Evolutionary conservation across 345 rosid species (phyloP).

Genomic region (Chamaenerion angustifolium): DNA sequence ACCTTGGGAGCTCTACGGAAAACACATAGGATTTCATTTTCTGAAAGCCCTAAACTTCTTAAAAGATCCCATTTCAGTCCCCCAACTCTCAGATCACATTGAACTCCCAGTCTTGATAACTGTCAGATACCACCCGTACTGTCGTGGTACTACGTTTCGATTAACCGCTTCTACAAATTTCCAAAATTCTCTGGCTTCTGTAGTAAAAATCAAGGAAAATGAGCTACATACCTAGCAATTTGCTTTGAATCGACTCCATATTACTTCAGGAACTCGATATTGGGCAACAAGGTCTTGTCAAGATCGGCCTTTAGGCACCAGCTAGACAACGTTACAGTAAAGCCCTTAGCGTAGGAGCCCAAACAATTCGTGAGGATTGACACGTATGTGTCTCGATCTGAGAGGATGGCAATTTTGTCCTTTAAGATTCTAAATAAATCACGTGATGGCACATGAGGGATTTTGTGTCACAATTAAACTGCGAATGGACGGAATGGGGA

Average conservation of each 20-base stretch:
- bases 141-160: neutral
- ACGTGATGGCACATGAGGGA: too few species aligned
- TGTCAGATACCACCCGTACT: neutral
- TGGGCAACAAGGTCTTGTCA: neutral
- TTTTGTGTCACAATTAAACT: too few species aligned
- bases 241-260: neutral
- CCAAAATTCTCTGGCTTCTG: slow-evolving; percentile 1
- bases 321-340: neutral
- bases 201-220: neutral
- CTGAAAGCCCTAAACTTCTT: slow-evolving; percentile 1
- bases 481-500: too few species aligned
- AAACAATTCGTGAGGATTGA: neutral
- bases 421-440: too few species aligned
- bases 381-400: too few species aligned
- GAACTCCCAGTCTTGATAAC: neutral
- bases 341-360: neutral
- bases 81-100: neutral
- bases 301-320: neutral
- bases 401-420: too few species aligned
- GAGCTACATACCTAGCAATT: neutral
- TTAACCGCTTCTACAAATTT: neutral
- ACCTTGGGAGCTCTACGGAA: neutral
- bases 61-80: neutral
- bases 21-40: neutral
- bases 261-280: neutral